Evolutionary conservation across 345 rosid species (phyloP), one percentile per base, ranked within the genome.

Genomic region (Salix suchowensis): DNA sequence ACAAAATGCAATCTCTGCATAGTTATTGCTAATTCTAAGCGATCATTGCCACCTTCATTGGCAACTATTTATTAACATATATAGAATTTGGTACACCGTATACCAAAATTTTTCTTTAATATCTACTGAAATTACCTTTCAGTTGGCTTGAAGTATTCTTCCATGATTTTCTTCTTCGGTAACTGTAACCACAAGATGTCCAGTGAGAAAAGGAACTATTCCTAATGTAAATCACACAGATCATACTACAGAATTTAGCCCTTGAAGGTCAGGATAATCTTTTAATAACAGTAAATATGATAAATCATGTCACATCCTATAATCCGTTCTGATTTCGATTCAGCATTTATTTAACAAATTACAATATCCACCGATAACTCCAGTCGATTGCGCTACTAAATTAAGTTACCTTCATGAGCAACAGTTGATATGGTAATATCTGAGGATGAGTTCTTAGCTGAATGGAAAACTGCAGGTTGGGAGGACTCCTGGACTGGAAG

Each of bases 131-230:
- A 58, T 52, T 14, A 24, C 68, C 73, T 70, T 81, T 89, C 84
- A 89, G 82, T 91, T 91, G 67, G 87, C 55, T 77, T 91, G 94
- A 54, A 90, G 92, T 67, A 86, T 75, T 87, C 88, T 86, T 79
- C 89, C 94, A 70, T 75, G 82, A 61, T 66, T 86, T 74, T 86
- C 87, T 84, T 86, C 94, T 76, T 87, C 92, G 54, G 66, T 79
- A 74, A 80, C 93, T 89, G 82, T 84, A 75, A 76, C 66, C 21
- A n/a, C 70, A 54, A 21, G 54, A 67, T 13, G 34, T 11, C 40
- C 19, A 26, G 62, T 61, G 15, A 54, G 65, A 19, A n/a, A 36
- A 2, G 18, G 16, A 37, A 40, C 5, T 15, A 7, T 30, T 24
- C 67, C 26, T 9, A 8, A 58, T 6, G 28, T 58, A 58, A 26